A percentile compares a stretch with the other conserved stretches of the same genome.
Evolutionary conservation across 2,329 filamentous ascomycete species (phyloP).

Genomic region (Polytolypa hystricis): DNA sequence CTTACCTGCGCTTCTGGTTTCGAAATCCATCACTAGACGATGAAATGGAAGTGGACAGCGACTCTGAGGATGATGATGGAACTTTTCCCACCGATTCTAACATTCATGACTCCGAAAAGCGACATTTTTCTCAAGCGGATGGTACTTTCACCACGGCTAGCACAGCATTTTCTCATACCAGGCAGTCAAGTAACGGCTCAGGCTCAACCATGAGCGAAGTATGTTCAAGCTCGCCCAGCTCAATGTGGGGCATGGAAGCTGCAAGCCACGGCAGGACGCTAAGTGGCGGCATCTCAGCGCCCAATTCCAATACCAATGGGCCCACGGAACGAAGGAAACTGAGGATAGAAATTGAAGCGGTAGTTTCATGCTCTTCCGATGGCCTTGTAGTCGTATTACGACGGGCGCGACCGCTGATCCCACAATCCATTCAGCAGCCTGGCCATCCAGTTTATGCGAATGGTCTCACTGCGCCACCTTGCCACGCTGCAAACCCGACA

Average conservation of each 20-base stretch:
- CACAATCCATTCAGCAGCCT: slow-evolving; percentile 29
- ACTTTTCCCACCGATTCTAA: not conserved
- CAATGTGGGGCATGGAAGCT: not conserved
- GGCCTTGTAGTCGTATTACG: slow-evolving; percentile 73
- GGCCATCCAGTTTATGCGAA: slow-evolving; percentile 40
- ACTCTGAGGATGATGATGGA: slow-evolving; percentile 1
- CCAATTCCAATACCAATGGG: not conserved
- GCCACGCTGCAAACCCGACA: slow-evolving; percentile 61
- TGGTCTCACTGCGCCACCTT: slow-evolving; percentile 69
- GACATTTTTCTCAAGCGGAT: not conserved
- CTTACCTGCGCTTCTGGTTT: slow-evolving; percentile 78
- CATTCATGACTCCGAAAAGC: not conserved
- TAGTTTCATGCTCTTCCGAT: slow-evolving; percentile 85
- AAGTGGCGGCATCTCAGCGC: not conserved
- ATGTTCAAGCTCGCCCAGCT: not conserved
- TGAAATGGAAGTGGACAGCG: slow-evolving; percentile 14
- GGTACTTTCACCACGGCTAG: not conserved
- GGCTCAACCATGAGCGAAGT: not conserved
- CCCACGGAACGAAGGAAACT: slow-evolving; percentile 1
- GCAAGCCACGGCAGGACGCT: no score
- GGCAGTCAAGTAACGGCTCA: not conserved
- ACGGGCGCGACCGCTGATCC: slow-evolving; percentile 59
- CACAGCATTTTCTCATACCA: not conserved
- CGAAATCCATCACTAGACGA: slow-evolving; percentile 57
- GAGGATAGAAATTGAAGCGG: slow-evolving; percentile 65